Base-by-base conservation (phyloP, 257 asterid species). In the Fraxinus americana region DNA sequence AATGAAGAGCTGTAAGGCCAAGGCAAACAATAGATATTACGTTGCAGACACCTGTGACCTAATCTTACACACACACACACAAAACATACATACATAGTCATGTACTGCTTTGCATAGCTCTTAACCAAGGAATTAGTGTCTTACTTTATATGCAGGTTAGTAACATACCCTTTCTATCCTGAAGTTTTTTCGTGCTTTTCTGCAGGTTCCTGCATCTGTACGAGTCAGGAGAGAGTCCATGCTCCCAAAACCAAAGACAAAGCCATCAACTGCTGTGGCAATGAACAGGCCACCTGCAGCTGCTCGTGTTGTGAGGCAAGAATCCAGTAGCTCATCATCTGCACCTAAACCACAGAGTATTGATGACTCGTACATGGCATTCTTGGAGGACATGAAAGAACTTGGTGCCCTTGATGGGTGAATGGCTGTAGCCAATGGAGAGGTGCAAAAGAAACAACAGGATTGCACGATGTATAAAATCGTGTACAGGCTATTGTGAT, bases 351-450 rank as follows among this genome's bases (percentile, higher is more conserved):
- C 94, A 36, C 92, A 75, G 75, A 92, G 98, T 72, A 91, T 92
- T n/a, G 98, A 94, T 75, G 98, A 94, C 84, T 94, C 98, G 0
- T 94, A 94, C 82, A 86, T 72, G 80, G 97, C 97, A 17, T 94
- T 94, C 85, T 83, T 94, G 76, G 97, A 94, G 92, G 98, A 94
- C 84, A 94, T 94, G 98, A 94, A 92, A 80, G 94, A 92, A 21
- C 90, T 94, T 5, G 98, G 98, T 70, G 98, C 98, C 50, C 94
- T 93, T n/a, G 96, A 90, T 79, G 73, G 91, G 48, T 87, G 80
- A 87, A 38, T 66, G 72, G 32, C 67, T 59, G 23, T 59, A n/a
- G 67, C 67, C 67, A 23, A 59, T 59, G 4, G 5, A 59, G 67
- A n/a, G 17, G 69, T 4, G 5, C 19, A 12, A 63, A 10, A 63